A percentile compares a stretch with the other conserved stretches of the same genome.
phyloP scores from a whole-genome alignment of 1,284 basidiomycete species.

The Trametes polyzona region DNA sequence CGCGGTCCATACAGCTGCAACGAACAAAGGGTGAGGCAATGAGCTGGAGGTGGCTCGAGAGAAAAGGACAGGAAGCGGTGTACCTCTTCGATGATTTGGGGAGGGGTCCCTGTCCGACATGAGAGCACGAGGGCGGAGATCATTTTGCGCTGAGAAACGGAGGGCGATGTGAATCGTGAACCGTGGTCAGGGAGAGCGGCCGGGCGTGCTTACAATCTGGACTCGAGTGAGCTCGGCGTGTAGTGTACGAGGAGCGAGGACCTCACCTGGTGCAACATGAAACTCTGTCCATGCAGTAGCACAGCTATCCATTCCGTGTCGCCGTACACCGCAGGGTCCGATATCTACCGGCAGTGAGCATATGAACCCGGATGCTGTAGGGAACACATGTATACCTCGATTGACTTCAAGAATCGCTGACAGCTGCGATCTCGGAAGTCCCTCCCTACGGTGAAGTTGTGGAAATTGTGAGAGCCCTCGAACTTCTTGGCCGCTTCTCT shows the following conservation, averaged over 20 bases:
- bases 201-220: slow-evolving; percentile 34
- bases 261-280: slow-evolving; percentile 95
- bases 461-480: slow-evolving; percentile 91
- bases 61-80: background rate
- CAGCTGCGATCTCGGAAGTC: slow-evolving; percentile 84
- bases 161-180: background rate
- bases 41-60: background rate
- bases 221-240: background rate
- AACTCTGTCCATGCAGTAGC: slow-evolving; percentile 95
- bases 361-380: background rate
- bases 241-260: no score
- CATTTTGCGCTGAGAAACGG: slow-evolving; percentile 94
- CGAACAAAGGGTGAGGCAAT: no score
- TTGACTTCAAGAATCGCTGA: slow-evolving; percentile 83
- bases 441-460: slow-evolving; percentile 94
- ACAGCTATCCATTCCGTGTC: slow-evolving; percentile 96
- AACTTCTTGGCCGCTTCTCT: slow-evolving; percentile 65
- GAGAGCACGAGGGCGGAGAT: slow-evolving; percentile 85
- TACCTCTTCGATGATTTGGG: slow-evolving; percentile 75
- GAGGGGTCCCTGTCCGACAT: slow-evolving; percentile 76
- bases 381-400: slow-evolving; percentile 61
- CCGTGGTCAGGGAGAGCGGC: background rate
- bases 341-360: slow-evolving; percentile 49
- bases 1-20: slow-evolving; percentile 65
- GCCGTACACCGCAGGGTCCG: slow-evolving; percentile 83